Evolutionary conservation across 2,329 filamentous ascomycete genomes (phyloP), one percentile per base, ranked within the genome.

Genomic region (Helotiales sp.): DNA sequence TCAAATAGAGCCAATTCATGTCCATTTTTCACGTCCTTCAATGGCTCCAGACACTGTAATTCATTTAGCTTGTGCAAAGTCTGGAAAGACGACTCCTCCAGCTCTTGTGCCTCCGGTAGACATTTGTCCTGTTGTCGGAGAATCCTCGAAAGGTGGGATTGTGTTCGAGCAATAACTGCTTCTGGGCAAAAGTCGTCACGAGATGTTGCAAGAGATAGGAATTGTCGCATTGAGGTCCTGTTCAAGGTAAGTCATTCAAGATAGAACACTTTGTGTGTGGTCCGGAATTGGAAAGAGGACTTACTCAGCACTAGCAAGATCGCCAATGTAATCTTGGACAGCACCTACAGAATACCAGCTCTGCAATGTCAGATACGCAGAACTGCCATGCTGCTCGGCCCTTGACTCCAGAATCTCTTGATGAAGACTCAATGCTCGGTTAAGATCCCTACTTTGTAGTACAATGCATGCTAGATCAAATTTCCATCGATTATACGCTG

Each of bases 1-100:
- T 52, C 54, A 47, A 57, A 57, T 12, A 52, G 25, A 29, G 49
- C 54, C 19, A 57, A 34, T 27, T 52, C 48, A 38, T 57, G 46
- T 29, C 46, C 54, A 10, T 51, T 24, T 46, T 15, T n/a, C 12
- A 57, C 54, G n/a, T 38, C 40, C 6, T 52, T 29, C 27, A 57
- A 40, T 29, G 30, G 34, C 19, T 46, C 40, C 15, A 25, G 17
- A 38, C 30, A 31, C 12, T 31, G 30, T 7, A 12, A 7, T 31
- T 31, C 30, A 31, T 12, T 31, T 31, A 31, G 30, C 30, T 7
- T 31, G 12, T 31, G 6, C 30, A 31, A 31, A 31, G 30, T 31
- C 12, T 31, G 49, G 9, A 29, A 8, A n/a, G 48, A 52, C 15
- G n/a, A 25, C 5, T 27, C 47, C 47, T 50, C 47, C 19, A 50